Base-by-base conservation (phyloP, 2,329 filamentous ascomycete genomes). In the Phialocephala sp. region DNA sequence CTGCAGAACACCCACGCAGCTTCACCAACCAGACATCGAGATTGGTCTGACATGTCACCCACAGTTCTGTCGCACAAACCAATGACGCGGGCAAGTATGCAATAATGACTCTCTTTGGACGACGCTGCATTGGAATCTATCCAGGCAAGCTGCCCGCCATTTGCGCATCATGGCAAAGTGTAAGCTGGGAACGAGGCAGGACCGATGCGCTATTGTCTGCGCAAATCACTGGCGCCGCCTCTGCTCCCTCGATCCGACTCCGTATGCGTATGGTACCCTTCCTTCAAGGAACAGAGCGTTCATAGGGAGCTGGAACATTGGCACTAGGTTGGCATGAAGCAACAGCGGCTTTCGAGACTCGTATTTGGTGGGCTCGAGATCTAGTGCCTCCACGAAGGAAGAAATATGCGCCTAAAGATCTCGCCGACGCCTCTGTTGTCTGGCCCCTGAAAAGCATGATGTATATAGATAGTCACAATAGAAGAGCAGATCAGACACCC, bases 61-160 rank as follows among this genome's bases (percentile, higher is more conserved):
- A 66, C 45, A 32, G 65, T 43, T 64, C 52, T 35, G 66, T 66
- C 57, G 62, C 59, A 69, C 64, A 63, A 35, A 59, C 67, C 67
- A 72, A 69, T 71, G 22, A 59, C 22, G 22, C 37, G n/a, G 59
- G 39, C 22, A 58, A 43, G 22, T 18, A 62, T 67, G 68, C 66
- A 60, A 66, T 66, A 36, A 37, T 50, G 41, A 22, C 47, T 68
- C 64, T 72, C 56, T 66, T 71, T 69, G 70, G 70, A 68, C 68
- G 61, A 64, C 47, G 52, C 59, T 67, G 64, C 67, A 64, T 66
- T 45, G 36, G 20, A 43, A 45, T 15, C 55, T 43, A 22, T 60
- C 57, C 60, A 59, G 45, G 45, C 12, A 22, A 57, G 55, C 32
- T 37, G 32, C n/a, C 35, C n/a, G 55, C 15, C 6, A 22, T 37